Conservation (phyloP, 2,329 filamentous ascomycete species). For the Emydomyces testavorans region DNA sequence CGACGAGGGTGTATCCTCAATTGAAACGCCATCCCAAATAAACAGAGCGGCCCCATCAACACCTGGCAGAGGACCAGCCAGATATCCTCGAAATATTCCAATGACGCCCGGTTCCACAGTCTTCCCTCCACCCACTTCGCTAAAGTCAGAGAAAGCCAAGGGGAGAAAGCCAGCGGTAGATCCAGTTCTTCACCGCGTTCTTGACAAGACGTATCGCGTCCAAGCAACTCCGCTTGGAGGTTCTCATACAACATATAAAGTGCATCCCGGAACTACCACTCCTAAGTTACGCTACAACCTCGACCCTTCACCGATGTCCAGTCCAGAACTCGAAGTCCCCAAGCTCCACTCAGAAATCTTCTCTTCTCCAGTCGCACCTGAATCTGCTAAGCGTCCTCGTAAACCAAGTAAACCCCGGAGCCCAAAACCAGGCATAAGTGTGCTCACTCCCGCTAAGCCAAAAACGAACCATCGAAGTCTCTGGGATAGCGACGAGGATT, state of each 20-base stretch:
- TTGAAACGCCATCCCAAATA: slow-evolving; percentile 24
- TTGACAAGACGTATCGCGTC: slow-evolving; percentile 90
- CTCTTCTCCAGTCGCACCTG: slow-evolving; percentile 50
- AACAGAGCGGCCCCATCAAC: slow-evolving; percentile 28
- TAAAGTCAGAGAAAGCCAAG: slow-evolving; percentile 16
- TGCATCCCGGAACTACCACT: slow-evolving; percentile 16
- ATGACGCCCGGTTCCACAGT: slow-evolving; percentile 46
- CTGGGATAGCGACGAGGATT: slow-evolving; percentile 66
- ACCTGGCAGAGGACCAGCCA: slow-evolving; percentile 24
- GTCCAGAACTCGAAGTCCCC: slow-evolving; percentile 67
- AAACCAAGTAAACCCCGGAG: slow-evolving; percentile 43
- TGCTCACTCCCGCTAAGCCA: slow-evolving; percentile 58
- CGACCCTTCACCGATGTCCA: slow-evolving; percentile 53
- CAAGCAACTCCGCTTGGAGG: slow-evolving; percentile 69
- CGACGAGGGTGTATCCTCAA: slow-evolving; percentile 33
- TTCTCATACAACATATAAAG: slow-evolving; percentile 13
- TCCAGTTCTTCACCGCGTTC: slow-evolving; percentile 75
- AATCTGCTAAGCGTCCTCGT: slow-evolving; percentile 24
- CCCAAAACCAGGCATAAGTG: slow-evolving; percentile 68
- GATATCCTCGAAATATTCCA: slow-evolving; percentile 36
- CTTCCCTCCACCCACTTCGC: slow-evolving; percentile 46
- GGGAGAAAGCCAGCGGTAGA: slow-evolving; percentile 43
- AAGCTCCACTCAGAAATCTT: slow-evolving; percentile 79
- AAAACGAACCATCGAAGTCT: slow-evolving; percentile 23
- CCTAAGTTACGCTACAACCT: slow-evolving; percentile 23